Conservation (phyloP, 163 green algal species). For the Scenedesmus sp. region DNA sequence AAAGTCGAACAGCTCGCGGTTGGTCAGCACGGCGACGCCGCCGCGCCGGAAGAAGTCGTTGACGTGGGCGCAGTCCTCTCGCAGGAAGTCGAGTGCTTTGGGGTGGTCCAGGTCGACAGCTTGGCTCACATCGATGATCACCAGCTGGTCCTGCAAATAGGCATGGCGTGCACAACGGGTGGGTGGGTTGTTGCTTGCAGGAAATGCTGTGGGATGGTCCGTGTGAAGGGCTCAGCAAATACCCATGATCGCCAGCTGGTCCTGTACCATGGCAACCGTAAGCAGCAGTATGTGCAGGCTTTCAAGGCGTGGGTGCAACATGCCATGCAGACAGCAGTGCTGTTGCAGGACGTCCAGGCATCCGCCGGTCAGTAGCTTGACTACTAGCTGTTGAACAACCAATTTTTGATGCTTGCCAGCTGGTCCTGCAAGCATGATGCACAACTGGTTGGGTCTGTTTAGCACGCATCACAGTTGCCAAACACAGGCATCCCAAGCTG, state of each 20-base stretch:
- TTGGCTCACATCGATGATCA: slow-evolving; percentile 98
- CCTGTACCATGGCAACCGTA: too few species aligned
- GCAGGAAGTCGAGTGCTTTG: slow-evolving; percentile 97
- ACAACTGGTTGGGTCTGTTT: too few species aligned
- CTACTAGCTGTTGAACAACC: too few species aligned
- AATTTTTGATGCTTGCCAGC: too few species aligned
- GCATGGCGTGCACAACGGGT: neutral
- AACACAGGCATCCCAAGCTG: too few species aligned
- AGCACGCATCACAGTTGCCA: too few species aligned
- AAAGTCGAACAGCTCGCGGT: slow-evolving; percentile 98
- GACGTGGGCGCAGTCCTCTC: slow-evolving; percentile 88
- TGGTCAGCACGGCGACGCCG: slow-evolving; percentile 87
- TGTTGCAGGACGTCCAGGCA: slow-evolving; percentile 97
- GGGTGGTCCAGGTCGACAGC: slow-evolving; percentile 98
- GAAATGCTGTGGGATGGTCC: slow-evolving; percentile 98
- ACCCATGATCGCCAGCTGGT: slow-evolving; percentile 96
- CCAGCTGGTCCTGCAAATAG: slow-evolving; percentile 84
- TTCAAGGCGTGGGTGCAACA: too few species aligned
- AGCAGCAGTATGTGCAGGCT: too few species aligned
- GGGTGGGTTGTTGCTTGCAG: slow-evolving; percentile 62
- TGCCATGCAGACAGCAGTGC: too few species aligned
- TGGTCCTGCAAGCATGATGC: slow-evolving; percentile 81
- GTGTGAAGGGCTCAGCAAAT: slow-evolving; percentile 97
- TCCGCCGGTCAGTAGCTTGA: slow-evolving; percentile 96
- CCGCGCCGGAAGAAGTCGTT: slow-evolving; percentile 85